A percentile compares a stretch with the other conserved stretches of the same genome.
phyloP scores from a whole-genome alignment of 1,284 basidiomycete species.

The Mycena citricolor region DNA sequence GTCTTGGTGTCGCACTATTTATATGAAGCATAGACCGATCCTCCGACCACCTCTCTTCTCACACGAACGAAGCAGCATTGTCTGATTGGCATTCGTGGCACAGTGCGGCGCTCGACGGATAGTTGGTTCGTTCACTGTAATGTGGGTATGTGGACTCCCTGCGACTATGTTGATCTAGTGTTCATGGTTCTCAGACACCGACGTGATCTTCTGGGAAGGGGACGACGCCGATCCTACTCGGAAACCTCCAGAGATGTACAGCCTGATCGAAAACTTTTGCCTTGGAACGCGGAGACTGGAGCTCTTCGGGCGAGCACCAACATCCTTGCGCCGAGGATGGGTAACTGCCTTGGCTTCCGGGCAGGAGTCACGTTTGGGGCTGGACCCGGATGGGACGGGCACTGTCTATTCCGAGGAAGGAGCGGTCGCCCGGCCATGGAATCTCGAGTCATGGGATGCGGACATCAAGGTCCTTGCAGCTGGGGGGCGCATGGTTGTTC shows the following conservation, averaged over 20 bases:
- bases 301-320: slow-evolving; percentile 77
- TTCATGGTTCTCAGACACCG: slow-evolving; percentile 66
- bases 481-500: slow-evolving; percentile 62
- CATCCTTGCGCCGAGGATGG: slow-evolving; percentile 86
- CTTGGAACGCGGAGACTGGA: slow-evolving; percentile 91
- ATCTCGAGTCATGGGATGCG: slow-evolving; percentile 58
- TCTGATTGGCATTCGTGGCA: slow-evolving; percentile 97
- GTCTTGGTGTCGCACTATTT: slow-evolving; percentile 5
- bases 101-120: slow-evolving; percentile 91
- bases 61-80: slow-evolving; percentile 95
- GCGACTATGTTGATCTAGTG: slow-evolving; percentile 5
- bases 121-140: slow-evolving; percentile 98
- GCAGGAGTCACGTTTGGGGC: slow-evolving; percentile 51
- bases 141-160: slow-evolving; percentile 60
- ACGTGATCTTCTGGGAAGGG: slow-evolving; percentile 95
- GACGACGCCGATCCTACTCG: slow-evolving; percentile 75
- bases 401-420: slow-evolving; percentile 43
- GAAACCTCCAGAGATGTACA: slow-evolving; percentile 95
- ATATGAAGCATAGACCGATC: slow-evolving; percentile 64
- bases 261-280: slow-evolving; percentile 96
- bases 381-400: too few relatives aligned
- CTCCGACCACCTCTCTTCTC: slow-evolving; percentile 79
- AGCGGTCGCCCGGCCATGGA: slow-evolving; percentile 49
- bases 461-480: slow-evolving; percentile 52
- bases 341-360: slow-evolving; percentile 79